phyloP scores from a whole-genome alignment of 257 asterid species.

The Forsythia viridissima region DNA sequence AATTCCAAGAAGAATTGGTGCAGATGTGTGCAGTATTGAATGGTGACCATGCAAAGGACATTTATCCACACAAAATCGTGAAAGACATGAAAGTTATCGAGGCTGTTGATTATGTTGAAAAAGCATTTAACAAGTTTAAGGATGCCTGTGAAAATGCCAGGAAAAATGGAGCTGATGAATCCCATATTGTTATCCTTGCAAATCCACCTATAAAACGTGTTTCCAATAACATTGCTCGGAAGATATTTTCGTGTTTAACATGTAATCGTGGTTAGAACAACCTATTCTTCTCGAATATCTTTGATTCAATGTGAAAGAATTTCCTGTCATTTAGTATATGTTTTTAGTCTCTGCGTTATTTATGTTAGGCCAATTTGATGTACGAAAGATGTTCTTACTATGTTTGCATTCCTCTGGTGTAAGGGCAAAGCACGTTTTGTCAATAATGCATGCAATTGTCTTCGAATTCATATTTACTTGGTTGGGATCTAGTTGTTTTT shows the following conservation, averaged over 20 bases:
- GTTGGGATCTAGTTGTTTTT: too few species aligned
- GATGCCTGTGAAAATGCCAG: constrained; percentile 53
- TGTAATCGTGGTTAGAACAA: constrained; percentile 23
- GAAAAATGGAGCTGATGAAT: constrained; percentile 55
- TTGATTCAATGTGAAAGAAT: too few species aligned
- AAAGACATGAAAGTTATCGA: constrained; percentile 58
- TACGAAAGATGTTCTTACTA: too few species aligned
- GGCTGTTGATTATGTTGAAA: constrained; percentile 54
- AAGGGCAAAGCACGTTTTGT: too few species aligned
- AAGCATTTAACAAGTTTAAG: constrained; percentile 54
- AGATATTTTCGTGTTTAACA: constrained; percentile 39
- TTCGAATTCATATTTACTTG: too few species aligned
- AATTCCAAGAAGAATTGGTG: constrained; percentile 70
- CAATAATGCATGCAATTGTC: too few species aligned
- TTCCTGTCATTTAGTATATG: background rate
- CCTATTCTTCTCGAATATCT: background rate
- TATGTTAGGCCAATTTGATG: too few species aligned
- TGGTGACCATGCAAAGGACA: constrained; percentile 54
- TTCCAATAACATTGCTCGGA: constrained; percentile 24
- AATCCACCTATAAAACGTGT: constrained; percentile 16
- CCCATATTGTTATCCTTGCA: constrained; percentile 41
- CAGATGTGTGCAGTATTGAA: constrained; percentile 67
- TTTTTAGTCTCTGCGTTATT: background rate
- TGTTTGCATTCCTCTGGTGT: too few species aligned
- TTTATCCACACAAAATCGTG: constrained; percentile 43